phyloP scores from a whole-genome alignment of 495 filamentous ascomycete genomes.

The Aspergillus olivimuriae region DNA sequence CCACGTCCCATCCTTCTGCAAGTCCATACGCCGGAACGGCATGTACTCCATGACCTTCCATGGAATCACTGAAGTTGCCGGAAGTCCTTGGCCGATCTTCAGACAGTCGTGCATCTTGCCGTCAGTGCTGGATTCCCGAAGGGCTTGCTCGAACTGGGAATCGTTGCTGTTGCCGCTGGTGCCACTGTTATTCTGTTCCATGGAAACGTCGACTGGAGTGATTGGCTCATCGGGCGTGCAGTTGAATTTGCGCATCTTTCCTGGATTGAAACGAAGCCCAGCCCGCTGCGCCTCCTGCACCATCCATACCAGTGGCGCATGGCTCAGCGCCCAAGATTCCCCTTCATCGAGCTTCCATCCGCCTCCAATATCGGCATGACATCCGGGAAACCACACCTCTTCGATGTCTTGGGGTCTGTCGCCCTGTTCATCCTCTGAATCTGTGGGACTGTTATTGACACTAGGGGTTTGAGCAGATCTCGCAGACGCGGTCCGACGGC shows the following conservation, averaged over 20 bases:
- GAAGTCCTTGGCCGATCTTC: conserved; percentile 52
- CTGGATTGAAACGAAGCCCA: conserved; percentile 59
- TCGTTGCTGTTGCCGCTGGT: conserved; percentile 14
- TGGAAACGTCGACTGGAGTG: background rate
- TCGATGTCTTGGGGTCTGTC: conserved; percentile 61
- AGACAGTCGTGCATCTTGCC: conserved; percentile 69
- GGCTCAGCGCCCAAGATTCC: conserved; percentile 53
- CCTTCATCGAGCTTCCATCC: conserved; percentile 60
- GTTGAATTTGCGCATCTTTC: conserved; percentile 55
- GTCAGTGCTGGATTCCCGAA: conserved; percentile 2
- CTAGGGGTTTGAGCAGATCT: too few relatives aligned
- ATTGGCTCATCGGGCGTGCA: conserved; percentile 5
- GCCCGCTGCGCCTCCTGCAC: conserved; percentile 66
- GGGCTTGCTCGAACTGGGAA: background rate
- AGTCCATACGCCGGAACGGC: conserved; percentile 72
- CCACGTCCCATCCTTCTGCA: conserved; percentile 64
- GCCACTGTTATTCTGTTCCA: background rate
- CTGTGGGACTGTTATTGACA: too few relatives aligned
- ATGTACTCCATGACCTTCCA: conserved; percentile 79
- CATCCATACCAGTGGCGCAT: conserved; percentile 75
- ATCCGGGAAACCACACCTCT: conserved; percentile 76
- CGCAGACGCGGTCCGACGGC: too few relatives aligned
- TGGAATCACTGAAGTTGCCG: conserved; percentile 45
- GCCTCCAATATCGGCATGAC: conserved; percentile 73
- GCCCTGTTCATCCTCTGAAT: conserved; percentile 46